Evolutionary conservation across 2,329 filamentous ascomycete species (phyloP), one percentile per base, ranked within the genome.

Genomic region (Teratosphaeriaceae sp.): DNA sequence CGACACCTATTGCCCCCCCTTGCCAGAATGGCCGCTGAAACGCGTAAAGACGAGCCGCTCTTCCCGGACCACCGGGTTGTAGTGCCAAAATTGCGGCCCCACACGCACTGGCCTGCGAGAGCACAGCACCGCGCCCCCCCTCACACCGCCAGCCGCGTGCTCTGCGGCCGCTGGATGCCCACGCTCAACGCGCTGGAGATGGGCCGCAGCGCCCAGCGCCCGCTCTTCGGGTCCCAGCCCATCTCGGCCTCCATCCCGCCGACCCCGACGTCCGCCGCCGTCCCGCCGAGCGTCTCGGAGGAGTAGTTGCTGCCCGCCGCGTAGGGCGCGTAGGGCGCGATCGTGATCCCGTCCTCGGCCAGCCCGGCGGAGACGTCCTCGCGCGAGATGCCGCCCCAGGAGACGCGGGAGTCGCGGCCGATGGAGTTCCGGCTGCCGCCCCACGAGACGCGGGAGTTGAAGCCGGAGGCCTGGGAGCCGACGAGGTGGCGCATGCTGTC

Each of bases 161-260:
- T 34, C 9, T 34, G 9, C 11, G 37, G 37, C 24, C 37, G 5
- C 37, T 27, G 22, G 3, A 39, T 23, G 8, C 22, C 19, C 8
- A 38, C 9, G 19, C 16, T 30, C 37, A 39, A 3, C 9, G 37
- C n/a, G 16, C 16, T 39, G 22, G 42, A 42, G 2, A 57, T 42
- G 12, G 55, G 55, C 18, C 55, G 42, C 12, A 59, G 40, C 13
- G 49, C 55, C 56, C 56, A 59, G 36, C 49, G 51, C 6, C 56
- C 56, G 31, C 44, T 57, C 45, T 52, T 54, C 2, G 48, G 40
- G 40, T 59, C 54, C 52, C 52, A 59, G 36, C 56, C 56, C 55
- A 59, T 54, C 43, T 59, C 56, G 16, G 45, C 40, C 18, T 53
- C 53, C 2, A 42, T 48, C 9, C 56, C 56, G 0, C 41, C 44